Conservation (phyloP, 208 protist species). For the Acanthamoeba lenticulata region DNA sequence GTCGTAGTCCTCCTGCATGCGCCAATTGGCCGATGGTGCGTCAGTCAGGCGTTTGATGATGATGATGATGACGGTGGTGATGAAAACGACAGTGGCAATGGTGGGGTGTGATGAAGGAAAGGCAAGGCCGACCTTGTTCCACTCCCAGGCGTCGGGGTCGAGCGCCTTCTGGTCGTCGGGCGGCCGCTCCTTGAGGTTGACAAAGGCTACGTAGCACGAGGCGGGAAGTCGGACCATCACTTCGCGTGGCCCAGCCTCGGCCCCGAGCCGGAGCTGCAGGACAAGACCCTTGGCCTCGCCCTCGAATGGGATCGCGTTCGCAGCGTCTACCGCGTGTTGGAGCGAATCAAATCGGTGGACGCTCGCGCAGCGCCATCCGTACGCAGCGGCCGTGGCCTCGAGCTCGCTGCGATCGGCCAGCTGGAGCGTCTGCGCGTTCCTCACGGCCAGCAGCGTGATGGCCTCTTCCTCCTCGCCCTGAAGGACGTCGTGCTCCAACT, state of each 20-base stretch:
- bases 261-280: neutral
- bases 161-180: neutral
- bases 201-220: neutral
- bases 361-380: neutral
- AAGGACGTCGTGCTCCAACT: neutral
- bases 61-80: no score
- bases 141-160: conserved; percentile 22
- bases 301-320: neutral
- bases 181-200: neutral
- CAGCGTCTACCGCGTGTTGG: neutral
- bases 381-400: neutral
- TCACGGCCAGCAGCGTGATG: neutral
- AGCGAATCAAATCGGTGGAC: neutral
- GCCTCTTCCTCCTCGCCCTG: neutral
- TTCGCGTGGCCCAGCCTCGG: neutral
- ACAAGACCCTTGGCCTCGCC: neutral
- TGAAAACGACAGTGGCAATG: no score
- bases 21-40: no score
- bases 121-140: conserved; percentile 16
- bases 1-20: conserved; percentile 29
- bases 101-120: no score
- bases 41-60: no score
- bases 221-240: neutral
- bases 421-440: neutral
- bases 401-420: neutral